Conservation (phyloP, 345 rosid genomes). For the Microcos paniculata region DNA sequence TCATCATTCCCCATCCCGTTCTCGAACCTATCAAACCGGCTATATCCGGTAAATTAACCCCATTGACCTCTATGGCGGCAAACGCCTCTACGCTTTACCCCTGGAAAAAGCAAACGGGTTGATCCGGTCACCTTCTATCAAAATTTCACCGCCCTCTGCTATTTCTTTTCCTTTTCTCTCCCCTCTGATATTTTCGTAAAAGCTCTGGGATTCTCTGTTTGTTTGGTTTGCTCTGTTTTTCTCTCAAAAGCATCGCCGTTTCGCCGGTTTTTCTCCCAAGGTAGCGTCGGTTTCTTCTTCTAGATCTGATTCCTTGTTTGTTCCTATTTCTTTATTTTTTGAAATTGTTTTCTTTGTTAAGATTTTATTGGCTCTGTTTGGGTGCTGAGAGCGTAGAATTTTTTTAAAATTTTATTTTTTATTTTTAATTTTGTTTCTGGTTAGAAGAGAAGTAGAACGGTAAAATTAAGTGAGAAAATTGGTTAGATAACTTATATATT, state of each 20-base stretch:
- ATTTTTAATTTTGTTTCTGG: not conserved
- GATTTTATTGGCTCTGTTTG: not conserved
- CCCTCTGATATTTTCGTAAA: conserved; percentile 11
- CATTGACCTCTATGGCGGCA: conserved; percentile 13
- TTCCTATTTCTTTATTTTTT: not conserved
- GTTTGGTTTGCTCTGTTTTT: conserved; percentile 12
- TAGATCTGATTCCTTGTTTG: not conserved
- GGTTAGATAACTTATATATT: not conserved
- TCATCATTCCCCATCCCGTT: not conserved
- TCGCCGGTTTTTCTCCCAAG: conserved; percentile 16
- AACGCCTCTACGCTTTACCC: conserved; percentile 4
- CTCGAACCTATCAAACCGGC: conserved; percentile 32
- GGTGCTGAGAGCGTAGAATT: not conserved
- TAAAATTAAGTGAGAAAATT: not conserved
- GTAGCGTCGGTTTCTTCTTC: conserved; percentile 18
- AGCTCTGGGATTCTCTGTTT: conserved; percentile 19
- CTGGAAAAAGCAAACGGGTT: conserved; percentile 26
- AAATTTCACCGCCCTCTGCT: conserved; percentile 17
- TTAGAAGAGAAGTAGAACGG: conserved; percentile 1
- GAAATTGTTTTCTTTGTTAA: not conserved
- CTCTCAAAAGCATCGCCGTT: conserved; percentile 24
- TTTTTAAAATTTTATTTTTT: no score
- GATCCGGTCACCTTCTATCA: conserved; percentile 32
- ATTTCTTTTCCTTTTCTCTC: conserved; percentile 5
- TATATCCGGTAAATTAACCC: conserved; percentile 37